phyloP scores from a whole-genome alignment of 371 early-diverging fungal genomes.

The Amoeboaphelidium protococcarum region DNA sequence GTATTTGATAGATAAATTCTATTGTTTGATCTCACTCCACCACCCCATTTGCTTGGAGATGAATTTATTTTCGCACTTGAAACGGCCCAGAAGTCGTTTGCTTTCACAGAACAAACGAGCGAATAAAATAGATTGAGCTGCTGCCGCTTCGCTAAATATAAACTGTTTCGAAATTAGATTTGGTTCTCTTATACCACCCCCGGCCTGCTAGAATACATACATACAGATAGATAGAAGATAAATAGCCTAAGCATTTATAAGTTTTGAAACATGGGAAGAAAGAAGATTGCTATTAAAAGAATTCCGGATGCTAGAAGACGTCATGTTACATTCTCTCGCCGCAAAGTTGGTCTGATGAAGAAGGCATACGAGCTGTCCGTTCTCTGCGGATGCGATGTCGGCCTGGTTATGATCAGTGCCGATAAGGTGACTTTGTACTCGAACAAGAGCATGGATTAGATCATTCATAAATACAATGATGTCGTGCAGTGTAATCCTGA shows the following conservation, averaged over 20 bases:
- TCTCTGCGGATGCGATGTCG: constrained; percentile 15
- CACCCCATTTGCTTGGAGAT: too few species aligned
- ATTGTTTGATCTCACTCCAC: too few species aligned
- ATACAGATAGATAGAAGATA: not conserved
- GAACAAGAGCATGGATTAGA: not conserved
- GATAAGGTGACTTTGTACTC: not conserved
- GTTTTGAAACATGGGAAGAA: constrained; percentile 47
- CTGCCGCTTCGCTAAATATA: not conserved
- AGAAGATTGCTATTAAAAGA: constrained; percentile 84
- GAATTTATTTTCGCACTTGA: too few species aligned
- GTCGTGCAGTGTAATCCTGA: not conserved
- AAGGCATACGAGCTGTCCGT: constrained; percentile 17
- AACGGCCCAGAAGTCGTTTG: too few species aligned
- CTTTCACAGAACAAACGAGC: too few species aligned
- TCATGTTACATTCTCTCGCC: constrained; percentile 15
- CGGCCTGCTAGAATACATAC: not conserved
- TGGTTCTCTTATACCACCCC: not conserved
- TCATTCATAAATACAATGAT: not conserved
- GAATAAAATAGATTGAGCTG: too few species aligned
- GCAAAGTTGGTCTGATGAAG: constrained; percentile 20
- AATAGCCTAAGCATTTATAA: not conserved
- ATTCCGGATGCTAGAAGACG: constrained; percentile 74
- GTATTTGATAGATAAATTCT: too few species aligned
- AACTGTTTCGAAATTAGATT: not conserved
- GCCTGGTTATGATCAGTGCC: not conserved